These are phyloP conservation scores for Dryas alaskensis DNA, from an alignment of 306 rosid species.

Conservation along the genomic window DNA sequence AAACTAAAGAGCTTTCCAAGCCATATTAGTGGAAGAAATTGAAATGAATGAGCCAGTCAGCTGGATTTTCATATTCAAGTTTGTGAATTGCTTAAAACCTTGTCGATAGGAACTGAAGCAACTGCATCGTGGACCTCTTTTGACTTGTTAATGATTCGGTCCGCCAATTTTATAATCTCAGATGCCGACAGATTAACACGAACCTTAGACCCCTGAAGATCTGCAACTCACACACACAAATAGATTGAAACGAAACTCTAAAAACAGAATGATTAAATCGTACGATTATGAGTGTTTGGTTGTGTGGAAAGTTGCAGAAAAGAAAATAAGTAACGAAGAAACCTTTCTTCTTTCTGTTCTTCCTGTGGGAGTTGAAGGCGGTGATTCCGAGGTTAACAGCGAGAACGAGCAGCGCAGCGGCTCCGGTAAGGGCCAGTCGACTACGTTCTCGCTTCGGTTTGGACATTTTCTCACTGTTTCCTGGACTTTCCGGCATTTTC, in stretches of 20 bases:
- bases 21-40: not conserved
- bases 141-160: constrained; percentile 65
- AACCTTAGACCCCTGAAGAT: constrained; percentile 66
- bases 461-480: constrained; percentile 50
- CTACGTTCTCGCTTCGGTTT: constrained; percentile 40
- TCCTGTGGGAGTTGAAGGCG: constrained; percentile 49
- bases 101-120: constrained; percentile 76
- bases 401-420: constrained; percentile 70
- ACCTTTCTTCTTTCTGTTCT: constrained; percentile 65
- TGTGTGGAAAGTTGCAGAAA: not conserved
- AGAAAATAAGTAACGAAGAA: not conserved
- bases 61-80: not conserved
- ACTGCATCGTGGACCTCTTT: constrained; percentile 71
- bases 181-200: constrained; percentile 61
- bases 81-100: constrained; percentile 44
- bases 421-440: constrained; percentile 64
- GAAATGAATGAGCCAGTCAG: not conserved
- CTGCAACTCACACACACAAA: constrained; percentile 37
- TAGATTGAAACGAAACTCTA: not conserved
- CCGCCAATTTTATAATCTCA: constrained; percentile 75
- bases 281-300: not conserved
- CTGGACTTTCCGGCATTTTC: constrained; percentile 59
- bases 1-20: not conserved
- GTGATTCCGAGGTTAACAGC: constrained; percentile 63
- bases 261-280: not conserved